A percentile compares a stretch with the other conserved stretches of the same genome.
Evolutionary conservation across 176 grass and related monocot genomes (phyloP).

Genomic region (Lolium multiflorum): DNA sequence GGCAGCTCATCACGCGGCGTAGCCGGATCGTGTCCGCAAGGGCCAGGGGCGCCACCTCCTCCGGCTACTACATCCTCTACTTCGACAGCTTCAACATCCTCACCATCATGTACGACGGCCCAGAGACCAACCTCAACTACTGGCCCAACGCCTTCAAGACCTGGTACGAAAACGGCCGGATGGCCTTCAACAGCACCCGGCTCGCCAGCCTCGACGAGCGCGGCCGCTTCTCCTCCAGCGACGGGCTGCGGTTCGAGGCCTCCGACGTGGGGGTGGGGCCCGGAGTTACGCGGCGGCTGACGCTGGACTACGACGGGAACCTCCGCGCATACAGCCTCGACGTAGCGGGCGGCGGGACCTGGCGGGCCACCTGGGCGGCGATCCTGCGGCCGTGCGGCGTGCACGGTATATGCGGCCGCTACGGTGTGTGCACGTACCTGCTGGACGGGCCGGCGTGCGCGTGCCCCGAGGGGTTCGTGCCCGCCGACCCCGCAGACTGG

Average conservation of each 20-base stretch:
- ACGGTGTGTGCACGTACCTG: constrained; percentile 55
- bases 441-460: constrained; percentile 35
- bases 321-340: constrained; percentile 67
- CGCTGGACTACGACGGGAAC: constrained; percentile 78
- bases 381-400: constrained; percentile 50
- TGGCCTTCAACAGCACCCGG: constrained; percentile 58
- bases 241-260: constrained; percentile 44
- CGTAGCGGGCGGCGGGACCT: constrained; percentile 26
- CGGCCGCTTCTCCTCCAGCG: constrained; percentile 58
- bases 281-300: constrained; percentile 45
- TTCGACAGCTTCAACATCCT: constrained; percentile 71
- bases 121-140: constrained; percentile 65
- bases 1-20: constrained; percentile 58
- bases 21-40: constrained; percentile 50
- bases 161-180: constrained; percentile 60
- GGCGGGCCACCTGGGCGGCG: constrained; percentile 56
- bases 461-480: constrained; percentile 57
- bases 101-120: constrained; percentile 63
- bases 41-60: constrained; percentile 36
- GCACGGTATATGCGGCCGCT: constrained; percentile 60
- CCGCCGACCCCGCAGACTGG: constrained; percentile 52
- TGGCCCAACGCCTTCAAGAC: constrained; percentile 52
- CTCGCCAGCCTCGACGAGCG: constrained; percentile 44
- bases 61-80: constrained; percentile 59
- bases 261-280: constrained; percentile 59